Conservation (phyloP, 2,329 filamentous ascomycete genomes). For the Alternaria arborescens region DNA sequence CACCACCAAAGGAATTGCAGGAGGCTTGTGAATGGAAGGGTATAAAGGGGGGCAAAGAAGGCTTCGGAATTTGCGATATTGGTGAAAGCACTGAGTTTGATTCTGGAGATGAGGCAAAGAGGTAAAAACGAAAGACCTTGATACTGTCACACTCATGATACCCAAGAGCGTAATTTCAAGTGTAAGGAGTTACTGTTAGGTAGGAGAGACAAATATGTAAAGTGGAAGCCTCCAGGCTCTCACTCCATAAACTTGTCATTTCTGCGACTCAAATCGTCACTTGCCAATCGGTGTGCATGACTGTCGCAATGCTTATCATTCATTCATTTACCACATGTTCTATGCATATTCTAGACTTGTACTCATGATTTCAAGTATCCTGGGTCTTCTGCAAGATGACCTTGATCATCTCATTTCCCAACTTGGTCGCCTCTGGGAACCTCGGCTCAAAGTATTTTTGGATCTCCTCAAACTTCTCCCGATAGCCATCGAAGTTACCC, state of each 20-base stretch:
- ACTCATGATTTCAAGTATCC: conserved; percentile 13
- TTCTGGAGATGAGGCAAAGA: conserved; percentile 5
- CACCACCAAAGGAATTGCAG: conserved; percentile 77
- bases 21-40: conserved; percentile 74
- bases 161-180: neutral
- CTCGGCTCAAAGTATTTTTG: conserved; percentile 91
- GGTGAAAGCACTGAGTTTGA: conserved; percentile 77
- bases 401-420: conserved; percentile 97
- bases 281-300: neutral
- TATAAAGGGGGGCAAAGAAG: conserved; percentile 79
- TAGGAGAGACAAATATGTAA: neutral
- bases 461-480: conserved; percentile 88
- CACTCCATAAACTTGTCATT: neutral
- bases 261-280: neutral
- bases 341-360: neutral
- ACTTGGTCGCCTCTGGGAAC: conserved; percentile 83
- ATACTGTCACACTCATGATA: neutral
- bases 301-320: neutral
- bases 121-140: neutral
- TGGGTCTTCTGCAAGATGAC: conserved; percentile 84
- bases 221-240: neutral
- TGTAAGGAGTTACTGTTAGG: neutral
- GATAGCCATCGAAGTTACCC: conserved; percentile 91
- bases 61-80: conserved; percentile 86
- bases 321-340: neutral